Evolutionary conservation across 2,329 filamentous ascomycete species (phyloP).

Genomic region (Phoma sp.): DNA sequence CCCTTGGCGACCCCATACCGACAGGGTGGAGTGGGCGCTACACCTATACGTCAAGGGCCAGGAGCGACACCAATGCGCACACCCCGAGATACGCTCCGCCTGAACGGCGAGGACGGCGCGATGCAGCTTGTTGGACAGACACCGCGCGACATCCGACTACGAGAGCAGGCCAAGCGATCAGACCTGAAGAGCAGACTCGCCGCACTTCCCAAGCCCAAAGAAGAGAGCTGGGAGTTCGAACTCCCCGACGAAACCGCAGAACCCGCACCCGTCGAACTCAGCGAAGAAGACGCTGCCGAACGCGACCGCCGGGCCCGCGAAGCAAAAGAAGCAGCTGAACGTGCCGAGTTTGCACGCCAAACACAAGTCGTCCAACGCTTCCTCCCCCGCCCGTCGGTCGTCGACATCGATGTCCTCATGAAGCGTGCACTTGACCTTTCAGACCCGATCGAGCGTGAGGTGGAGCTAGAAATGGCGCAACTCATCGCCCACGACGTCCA

Average conservation of each 20-base stretch:
- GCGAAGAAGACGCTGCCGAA: slow-evolving; percentile 74
- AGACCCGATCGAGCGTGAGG: slow-evolving; percentile 71
- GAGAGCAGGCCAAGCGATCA: slow-evolving; percentile 72
- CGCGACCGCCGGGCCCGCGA: slow-evolving; percentile 74
- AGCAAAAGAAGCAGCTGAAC: slow-evolving; percentile 68
- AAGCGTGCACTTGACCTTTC: slow-evolving; percentile 66
- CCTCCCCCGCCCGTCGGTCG: slow-evolving; percentile 76
- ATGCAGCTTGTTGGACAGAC: slow-evolving; percentile 76
- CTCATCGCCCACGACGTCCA: slow-evolving; percentile 84
- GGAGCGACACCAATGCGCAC: slow-evolving; percentile 88
- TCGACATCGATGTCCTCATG: slow-evolving; percentile 75
- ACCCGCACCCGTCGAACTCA: slow-evolving; percentile 57
- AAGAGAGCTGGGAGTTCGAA: slow-evolving; percentile 93
- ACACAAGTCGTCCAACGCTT: slow-evolving; percentile 90
- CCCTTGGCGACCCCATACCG: slow-evolving; percentile 90
- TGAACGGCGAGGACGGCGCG: slow-evolving; percentile 74
- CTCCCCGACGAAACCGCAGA: slow-evolving; percentile 83
- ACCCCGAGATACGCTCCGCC: slow-evolving; percentile 82
- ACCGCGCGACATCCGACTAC: slow-evolving; percentile 75
- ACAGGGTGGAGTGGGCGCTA: slow-evolving; percentile 71
- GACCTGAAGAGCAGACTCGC: slow-evolving; percentile 77
- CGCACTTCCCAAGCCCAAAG: slow-evolving; percentile 88
- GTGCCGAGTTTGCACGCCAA: slow-evolving; percentile 78
- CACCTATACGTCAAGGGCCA: slow-evolving; percentile 65
- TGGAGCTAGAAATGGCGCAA: slow-evolving; percentile 78